Base-by-base conservation (phyloP, 2,329 filamentous ascomycete genomes). In the Biscogniauxia marginata region DNA sequence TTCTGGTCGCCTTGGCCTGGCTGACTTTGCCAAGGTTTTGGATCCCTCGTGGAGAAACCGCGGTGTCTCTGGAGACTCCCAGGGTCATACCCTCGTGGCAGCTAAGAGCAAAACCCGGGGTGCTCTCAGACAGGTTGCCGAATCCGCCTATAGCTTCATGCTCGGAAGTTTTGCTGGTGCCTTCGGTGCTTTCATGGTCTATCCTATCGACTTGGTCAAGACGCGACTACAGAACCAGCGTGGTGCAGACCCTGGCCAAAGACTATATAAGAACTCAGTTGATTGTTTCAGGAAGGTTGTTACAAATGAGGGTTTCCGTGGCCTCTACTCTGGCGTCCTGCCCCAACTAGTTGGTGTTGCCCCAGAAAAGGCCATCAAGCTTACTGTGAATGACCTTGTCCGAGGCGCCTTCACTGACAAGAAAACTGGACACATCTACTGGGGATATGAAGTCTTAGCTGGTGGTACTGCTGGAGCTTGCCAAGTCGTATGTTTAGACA, bases 291-390 rank as follows among this genome's bases (percentile, higher is more conserved):
- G 84, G 72, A 99, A 98, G 77, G 93, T 99, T 44, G 79, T 98
- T 61, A 86, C 87, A 61, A 97, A 98, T 69, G 95, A 99, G 76
- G 95, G 95, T 55, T 83, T 96, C 73, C 82, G 81, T 43, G 95
- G 95, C 20, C 77, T 99, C 50, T 99, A 99, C 79, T 96, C 93
- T 50, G 95, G 95, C 71, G 91, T 99, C 19, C 74, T 97, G 52
- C 95, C 95, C 9, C 95, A 99, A 79, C 83, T 99, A 47, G 91
- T 99, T 61, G 95, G 95, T 74, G 95, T 99, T 47, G 95, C 95
- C n/a, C 95, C 95, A 1, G 95, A 99, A 74, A 99, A 99, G 81
- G 95, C 95, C 65, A 99, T 99, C 79, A 99, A 99, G 80, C 85
- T 99, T 61, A 99, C 95, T 0, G 93, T 99, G 69, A 99, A 99